These are phyloP conservation scores for Fusarium vanettenii DNA, from an alignment of 2,329 filamentous ascomycete genomes.

Conservation along the genomic window DNA sequence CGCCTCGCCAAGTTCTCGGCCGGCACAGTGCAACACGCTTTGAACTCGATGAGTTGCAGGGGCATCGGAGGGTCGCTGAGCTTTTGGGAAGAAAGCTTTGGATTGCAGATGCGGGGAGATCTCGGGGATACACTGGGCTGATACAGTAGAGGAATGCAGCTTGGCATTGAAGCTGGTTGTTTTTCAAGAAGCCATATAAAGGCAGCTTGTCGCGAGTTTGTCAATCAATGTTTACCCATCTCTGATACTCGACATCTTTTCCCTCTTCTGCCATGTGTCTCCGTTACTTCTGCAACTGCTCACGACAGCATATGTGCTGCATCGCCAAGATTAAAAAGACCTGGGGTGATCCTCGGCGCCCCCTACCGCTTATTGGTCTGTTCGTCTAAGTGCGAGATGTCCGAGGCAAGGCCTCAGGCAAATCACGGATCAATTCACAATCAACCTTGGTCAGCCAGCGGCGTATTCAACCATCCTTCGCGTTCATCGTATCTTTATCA, in stretches of 20 bases:
- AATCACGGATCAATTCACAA: neutral
- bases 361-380: conserved; percentile 10
- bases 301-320: neutral
- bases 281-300: neutral
- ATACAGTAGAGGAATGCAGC: neutral
- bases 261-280: neutral
- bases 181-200: neutral
- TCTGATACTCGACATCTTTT: neutral
- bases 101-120: conserved; percentile 1
- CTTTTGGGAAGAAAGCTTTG: neutral
- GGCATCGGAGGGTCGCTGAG: neutral
- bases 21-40: conserved; percentile 7
- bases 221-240: neutral
- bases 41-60: neutral
- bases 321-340: neutral
- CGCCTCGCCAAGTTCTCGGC: neutral
- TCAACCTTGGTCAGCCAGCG: neutral
- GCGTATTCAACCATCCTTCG: neutral
- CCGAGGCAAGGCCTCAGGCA: neutral
- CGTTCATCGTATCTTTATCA: neutral
- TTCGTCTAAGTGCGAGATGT: neutral
- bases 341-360: neutral
- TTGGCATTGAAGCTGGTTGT: neutral
- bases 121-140: neutral
- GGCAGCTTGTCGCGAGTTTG: neutral